A percentile compares a stretch with the other conserved stretches of the same genome.
Conservation (phyloP, 345 rosid species). For the Salix brachista region DNA sequence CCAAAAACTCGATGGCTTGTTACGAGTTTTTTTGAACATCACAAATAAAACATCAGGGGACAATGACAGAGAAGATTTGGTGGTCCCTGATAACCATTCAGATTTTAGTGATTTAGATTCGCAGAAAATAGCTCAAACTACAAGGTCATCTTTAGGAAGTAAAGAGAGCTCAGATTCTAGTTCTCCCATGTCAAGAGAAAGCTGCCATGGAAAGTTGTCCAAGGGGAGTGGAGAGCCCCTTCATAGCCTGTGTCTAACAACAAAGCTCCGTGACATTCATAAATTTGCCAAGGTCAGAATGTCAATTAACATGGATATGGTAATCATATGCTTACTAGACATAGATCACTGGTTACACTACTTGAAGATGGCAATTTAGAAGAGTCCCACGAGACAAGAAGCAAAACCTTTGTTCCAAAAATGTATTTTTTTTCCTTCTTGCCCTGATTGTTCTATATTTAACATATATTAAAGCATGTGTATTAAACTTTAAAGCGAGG, state of each 20-base stretch:
- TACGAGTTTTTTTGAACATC: conserved; percentile 68
- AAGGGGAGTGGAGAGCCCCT: conserved; percentile 65
- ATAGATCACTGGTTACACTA: neutral
- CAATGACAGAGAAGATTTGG: conserved; percentile 67
- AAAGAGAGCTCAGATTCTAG: conserved; percentile 58
- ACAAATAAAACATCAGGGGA: conserved; percentile 58
- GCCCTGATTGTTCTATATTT: neutral
- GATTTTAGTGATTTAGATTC: conserved; percentile 64
- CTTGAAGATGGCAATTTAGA: neutral
- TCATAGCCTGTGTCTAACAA: conserved; percentile 71
- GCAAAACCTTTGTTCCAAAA: neutral
- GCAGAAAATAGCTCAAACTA: conserved; percentile 42
- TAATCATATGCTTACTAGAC: neutral
- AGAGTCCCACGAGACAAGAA: neutral
- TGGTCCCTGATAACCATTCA: conserved; percentile 50
- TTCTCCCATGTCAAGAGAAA: conserved; percentile 72
- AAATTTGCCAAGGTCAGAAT: conserved; percentile 84
- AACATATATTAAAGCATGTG: neutral
- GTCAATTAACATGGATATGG: neutral
- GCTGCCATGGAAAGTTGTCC: conserved; percentile 62
- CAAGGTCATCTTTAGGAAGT: conserved; percentile 51
- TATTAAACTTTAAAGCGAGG: neutral
- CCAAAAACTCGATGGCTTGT: conserved; percentile 71
- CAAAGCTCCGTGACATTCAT: conserved; percentile 92
- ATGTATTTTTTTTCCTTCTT: neutral